Percentiles rank a stretch among this genome's conserved stretches.
phyloP scores from a whole-genome alignment of 78 protist species.

The Dictyostelium citrinum region DNA sequence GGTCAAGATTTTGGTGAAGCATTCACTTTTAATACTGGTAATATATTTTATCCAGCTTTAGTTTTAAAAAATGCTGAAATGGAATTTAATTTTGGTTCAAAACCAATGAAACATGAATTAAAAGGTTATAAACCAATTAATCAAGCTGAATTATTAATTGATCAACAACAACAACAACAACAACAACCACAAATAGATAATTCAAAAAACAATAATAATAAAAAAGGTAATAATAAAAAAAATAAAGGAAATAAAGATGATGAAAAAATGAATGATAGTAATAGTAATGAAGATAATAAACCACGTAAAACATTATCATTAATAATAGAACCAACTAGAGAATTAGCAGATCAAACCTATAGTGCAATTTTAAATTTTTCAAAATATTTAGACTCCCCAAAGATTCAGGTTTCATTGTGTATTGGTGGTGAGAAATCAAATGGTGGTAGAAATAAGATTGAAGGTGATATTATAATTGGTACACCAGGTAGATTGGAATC shows the following conservation, averaged over 20 bases:
- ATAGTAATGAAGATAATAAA: neutral
- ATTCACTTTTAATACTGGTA: conserved; percentile 12
- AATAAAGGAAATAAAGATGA: neutral
- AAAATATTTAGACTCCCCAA: conserved; percentile 48
- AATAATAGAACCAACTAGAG: conserved; percentile 89
- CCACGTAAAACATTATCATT: conserved; percentile 71
- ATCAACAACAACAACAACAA: neutral
- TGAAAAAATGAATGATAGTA: neutral
- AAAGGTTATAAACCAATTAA: conserved; percentile 45
- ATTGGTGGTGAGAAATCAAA: conserved; percentile 76
- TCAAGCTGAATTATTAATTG: neutral
- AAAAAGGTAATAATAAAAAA: conserved; percentile 3
- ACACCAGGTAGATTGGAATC: conserved; percentile 89
- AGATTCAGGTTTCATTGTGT: conserved; percentile 40
- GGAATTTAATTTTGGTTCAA: conserved; percentile 31
- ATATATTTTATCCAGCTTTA: conserved; percentile 64
- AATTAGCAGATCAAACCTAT: conserved; percentile 86
- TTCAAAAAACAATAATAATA: conserved; percentile 23
- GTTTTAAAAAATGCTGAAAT: conserved; percentile 74
- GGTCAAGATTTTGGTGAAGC: conserved; percentile 84
- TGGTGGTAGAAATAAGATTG: conserved; percentile 7
- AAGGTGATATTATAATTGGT: conserved; percentile 90
- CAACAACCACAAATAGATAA: neutral
- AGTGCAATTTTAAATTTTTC: conserved; percentile 56
- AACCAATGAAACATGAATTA: conserved; percentile 36